Conservation (phyloP, 139 green algal species). For the Chlorella sp. region DNA sequence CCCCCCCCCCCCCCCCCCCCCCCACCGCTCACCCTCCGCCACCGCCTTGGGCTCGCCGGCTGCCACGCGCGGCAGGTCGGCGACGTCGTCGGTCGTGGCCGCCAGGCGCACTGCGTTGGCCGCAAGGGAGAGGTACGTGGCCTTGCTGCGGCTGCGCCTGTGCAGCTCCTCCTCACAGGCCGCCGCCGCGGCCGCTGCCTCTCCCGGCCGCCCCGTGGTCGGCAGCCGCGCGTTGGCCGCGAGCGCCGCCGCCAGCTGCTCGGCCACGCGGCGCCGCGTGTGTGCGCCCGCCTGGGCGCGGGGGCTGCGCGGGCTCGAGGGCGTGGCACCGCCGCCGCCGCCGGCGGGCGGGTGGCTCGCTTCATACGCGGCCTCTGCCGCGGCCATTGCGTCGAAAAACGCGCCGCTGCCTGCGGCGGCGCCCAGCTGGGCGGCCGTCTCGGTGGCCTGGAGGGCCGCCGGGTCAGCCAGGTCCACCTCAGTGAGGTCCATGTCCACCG, state of each 20-base stretch:
- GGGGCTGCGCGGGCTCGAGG: neutral
- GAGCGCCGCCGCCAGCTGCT: neutral
- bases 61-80: slow-evolving; percentile 21
- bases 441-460: neutral
- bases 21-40: slow-evolving; percentile 10
- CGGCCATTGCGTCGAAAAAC: slow-evolving; percentile 31
- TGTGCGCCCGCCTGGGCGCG: too few species aligned
- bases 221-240: neutral
- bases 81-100: neutral
- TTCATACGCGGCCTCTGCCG: slow-evolving; percentile 13
- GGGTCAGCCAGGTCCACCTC: neutral
- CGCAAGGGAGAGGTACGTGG: slow-evolving; percentile 3
- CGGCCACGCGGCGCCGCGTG: too few species aligned
- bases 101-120: slow-evolving; percentile 22
- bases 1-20: neutral
- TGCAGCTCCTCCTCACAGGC: neutral
- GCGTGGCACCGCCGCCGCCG: neutral
- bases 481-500: slow-evolving; percentile 13
- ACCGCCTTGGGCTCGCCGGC: slow-evolving; percentile 8
- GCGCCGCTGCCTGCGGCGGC: neutral
- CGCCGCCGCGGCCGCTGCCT: neutral
- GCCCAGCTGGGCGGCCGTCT: neutral
- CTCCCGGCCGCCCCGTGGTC: neutral
- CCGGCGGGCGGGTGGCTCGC: neutral
- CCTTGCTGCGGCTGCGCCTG: neutral